A percentile compares a stretch with the other conserved stretches of the same genome.
Conservation (phyloP, 768 basidiomycete genomes). For the Mycena rebaudengoi region DNA sequence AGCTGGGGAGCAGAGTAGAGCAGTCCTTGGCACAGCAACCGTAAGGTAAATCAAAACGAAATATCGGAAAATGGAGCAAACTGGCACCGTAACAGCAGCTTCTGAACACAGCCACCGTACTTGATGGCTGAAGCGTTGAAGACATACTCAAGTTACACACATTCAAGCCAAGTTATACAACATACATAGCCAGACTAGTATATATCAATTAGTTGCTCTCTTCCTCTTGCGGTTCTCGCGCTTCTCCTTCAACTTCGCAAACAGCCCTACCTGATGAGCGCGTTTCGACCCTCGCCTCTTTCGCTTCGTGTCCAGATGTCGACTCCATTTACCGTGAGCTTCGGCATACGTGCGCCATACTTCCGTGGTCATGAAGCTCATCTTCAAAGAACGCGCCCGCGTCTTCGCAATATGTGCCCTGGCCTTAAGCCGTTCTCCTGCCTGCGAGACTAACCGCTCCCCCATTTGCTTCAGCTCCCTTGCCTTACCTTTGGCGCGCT, state of each 20-base stretch:
- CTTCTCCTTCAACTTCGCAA: slow-evolving; percentile 26
- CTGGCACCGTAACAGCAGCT: no score
- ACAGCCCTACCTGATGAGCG: slow-evolving; percentile 16
- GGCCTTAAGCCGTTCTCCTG: slow-evolving; percentile 50
- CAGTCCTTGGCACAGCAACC: no score
- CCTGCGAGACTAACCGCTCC: slow-evolving; percentile 51
- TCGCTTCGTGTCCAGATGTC: slow-evolving; percentile 26
- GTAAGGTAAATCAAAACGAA: no score
- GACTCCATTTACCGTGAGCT: slow-evolving; percentile 42
- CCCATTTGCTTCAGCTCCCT: slow-evolving; percentile 61
- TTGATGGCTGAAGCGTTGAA: no score
- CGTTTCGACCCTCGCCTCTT: slow-evolving; percentile 13
- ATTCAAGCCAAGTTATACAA: slow-evolving; percentile 11
- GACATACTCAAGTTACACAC: slow-evolving; percentile 13
- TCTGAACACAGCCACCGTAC: no score
- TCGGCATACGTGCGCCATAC: slow-evolving; percentile 41
- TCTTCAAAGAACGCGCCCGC: slow-evolving; percentile 50
- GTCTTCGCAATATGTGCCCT: slow-evolving; percentile 53
- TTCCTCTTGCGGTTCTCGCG: slow-evolving; percentile 22
- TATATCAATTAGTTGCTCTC: slow-evolving; percentile 9
- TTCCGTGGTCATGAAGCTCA: slow-evolving; percentile 43
- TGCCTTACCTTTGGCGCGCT: slow-evolving; percentile 61
- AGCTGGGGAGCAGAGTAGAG: no score
- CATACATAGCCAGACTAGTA: slow-evolving; percentile 23
- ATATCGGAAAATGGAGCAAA: no score